Conservation (phyloP, 2,329 filamentous ascomycete genomes). For the Phialocephala subalpina region DNA sequence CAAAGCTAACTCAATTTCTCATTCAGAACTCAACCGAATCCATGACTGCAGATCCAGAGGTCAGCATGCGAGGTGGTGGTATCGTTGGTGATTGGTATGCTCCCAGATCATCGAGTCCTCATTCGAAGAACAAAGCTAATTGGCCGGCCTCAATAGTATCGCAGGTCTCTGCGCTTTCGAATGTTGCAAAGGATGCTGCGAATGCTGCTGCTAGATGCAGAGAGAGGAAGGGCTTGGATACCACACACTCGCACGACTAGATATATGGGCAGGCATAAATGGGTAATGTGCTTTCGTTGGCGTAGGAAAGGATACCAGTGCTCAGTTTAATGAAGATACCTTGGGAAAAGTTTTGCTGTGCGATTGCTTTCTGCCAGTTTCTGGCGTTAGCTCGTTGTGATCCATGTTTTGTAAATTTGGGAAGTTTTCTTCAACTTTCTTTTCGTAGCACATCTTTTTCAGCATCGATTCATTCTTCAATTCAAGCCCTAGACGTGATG, state of each 20-base stretch:
- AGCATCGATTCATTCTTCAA: not conserved
- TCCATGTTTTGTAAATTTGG: not conserved
- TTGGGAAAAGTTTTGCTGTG: not conserved
- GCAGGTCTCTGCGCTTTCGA: constrained; percentile 6
- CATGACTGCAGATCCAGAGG: constrained; percentile 11
- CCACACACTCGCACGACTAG: not conserved
- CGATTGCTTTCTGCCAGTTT: not conserved
- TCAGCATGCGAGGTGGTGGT: constrained; percentile 15
- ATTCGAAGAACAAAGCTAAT: not conserved
- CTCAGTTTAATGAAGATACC: not conserved
- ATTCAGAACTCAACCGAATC: not conserved
- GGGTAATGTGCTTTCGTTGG: not conserved
- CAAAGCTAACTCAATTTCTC: not conserved
- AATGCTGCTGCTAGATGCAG: constrained; percentile 17
- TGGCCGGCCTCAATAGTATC: not conserved
- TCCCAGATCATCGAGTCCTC: too few species aligned
- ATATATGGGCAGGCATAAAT: not conserved
- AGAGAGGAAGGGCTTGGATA: not conserved
- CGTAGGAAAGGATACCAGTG: not conserved
- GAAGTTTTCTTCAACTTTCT: too few species aligned
- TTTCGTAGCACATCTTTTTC: not conserved
- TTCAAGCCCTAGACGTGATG: not conserved
- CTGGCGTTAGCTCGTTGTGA: not conserved
- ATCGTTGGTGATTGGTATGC: constrained; percentile 13
- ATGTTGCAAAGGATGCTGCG: constrained; percentile 11